Conservation (phyloP, 108 stramenopile genomes). For the Epithemia pelagica region DNA sequence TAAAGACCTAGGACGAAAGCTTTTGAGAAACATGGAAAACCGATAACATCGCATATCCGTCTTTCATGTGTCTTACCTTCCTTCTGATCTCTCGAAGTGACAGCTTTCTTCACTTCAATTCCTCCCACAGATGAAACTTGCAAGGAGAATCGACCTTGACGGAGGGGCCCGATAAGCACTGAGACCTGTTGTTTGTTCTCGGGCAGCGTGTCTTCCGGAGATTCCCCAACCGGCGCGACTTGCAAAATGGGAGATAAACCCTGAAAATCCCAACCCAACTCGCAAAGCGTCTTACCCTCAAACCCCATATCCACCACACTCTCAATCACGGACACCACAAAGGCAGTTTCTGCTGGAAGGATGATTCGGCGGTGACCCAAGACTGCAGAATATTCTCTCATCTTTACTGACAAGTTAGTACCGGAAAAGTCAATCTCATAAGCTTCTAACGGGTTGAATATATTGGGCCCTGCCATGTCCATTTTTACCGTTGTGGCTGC, state of each 20-base stretch:
- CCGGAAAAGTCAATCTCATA: slow-evolving; percentile 84
- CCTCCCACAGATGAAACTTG: slow-evolving; percentile 84
- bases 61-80: too few relatives aligned
- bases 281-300: slow-evolving; percentile 78
- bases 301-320: slow-evolving; percentile 76
- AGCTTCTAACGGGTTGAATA: slow-evolving; percentile 84
- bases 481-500: slow-evolving; percentile 13
- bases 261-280: slow-evolving; percentile 83
- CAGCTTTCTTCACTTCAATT: slow-evolving; percentile 69
- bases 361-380: slow-evolving; percentile 76
- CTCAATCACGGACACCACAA: slow-evolving; percentile 53
- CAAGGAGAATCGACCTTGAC: slow-evolving; percentile 78
- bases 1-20: slow-evolving; percentile 25
- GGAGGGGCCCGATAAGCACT: slow-evolving; percentile 61
- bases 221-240: slow-evolving; percentile 55
- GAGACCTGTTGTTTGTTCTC: slow-evolving; percentile 75
- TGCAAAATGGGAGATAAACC: slow-evolving; percentile 78
- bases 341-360: slow-evolving; percentile 71
- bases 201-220: slow-evolving; percentile 56
- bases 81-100: slow-evolving; percentile 72
- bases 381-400: slow-evolving; percentile 65
- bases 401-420: slow-evolving; percentile 44
- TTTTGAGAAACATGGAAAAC: too few relatives aligned
- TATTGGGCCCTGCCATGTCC: slow-evolving; percentile 51
- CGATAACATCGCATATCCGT: too few relatives aligned